phyloP scores from a whole-genome alignment of 208 protist genomes.

The Trypanosoma theileri region DNA sequence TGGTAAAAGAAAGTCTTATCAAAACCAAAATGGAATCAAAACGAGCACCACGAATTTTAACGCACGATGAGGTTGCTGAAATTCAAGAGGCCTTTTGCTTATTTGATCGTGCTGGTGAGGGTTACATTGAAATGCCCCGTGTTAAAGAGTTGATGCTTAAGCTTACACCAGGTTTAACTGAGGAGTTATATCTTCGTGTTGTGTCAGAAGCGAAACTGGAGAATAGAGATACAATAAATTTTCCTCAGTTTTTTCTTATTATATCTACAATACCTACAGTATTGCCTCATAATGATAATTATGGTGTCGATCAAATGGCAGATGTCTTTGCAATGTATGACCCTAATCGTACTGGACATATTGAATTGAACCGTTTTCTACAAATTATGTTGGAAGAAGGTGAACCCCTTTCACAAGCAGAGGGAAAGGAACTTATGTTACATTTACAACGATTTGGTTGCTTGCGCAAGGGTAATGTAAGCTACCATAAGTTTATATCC shows the following conservation, averaged over 20 bases:
- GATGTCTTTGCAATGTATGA: constrained; percentile 54
- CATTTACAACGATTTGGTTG: constrained; percentile 44
- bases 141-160: constrained; percentile 38
- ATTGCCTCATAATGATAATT: constrained; percentile 15
- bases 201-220: constrained; percentile 38
- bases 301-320: constrained; percentile 24
- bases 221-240: constrained; percentile 39
- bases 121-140: constrained; percentile 32
- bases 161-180: constrained; percentile 29
- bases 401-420: constrained; percentile 34
- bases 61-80: constrained; percentile 64
- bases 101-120: constrained; percentile 48
- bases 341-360: constrained; percentile 40
- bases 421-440: constrained; percentile 41
- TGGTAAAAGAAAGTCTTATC: not conserved
- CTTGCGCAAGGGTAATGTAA: constrained; percentile 46
- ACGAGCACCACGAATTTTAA: constrained; percentile 18
- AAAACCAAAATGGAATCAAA: constrained; percentile 12
- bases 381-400: constrained; percentile 55
- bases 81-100: constrained; percentile 61
- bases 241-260: constrained; percentile 65
- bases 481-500: constrained; percentile 54
- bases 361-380: constrained; percentile 53
- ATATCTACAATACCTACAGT: constrained; percentile 28
- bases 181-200: constrained; percentile 35